These are phyloP conservation scores for Periconia digitata DNA, from an alignment of 2,329 filamentous ascomycete genomes.

Conservation along the genomic window DNA sequence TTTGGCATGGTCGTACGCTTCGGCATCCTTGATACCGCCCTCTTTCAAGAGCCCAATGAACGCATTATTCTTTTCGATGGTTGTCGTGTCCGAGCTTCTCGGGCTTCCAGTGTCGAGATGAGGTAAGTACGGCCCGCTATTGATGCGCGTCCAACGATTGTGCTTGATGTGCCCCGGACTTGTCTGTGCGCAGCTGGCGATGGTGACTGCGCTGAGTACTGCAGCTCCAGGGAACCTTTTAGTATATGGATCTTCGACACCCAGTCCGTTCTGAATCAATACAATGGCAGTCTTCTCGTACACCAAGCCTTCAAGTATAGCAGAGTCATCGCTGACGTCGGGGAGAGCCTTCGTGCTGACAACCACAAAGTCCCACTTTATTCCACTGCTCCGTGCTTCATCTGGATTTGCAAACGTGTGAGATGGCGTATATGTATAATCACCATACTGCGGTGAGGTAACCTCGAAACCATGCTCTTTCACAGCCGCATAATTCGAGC, in stretches of 20 bases:
- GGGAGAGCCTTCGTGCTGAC: conserved; percentile 72
- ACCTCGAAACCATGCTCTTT: conserved; percentile 63
- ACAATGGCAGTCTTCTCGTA: conserved; percentile 58
- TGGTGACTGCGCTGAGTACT: conserved; percentile 69
- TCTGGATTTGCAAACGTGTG: conserved; percentile 64
- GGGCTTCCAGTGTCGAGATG: conserved; percentile 41
- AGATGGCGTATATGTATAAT: conserved; percentile 65
- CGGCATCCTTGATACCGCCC: conserved; percentile 68
- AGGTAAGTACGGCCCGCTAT: conserved; percentile 66
- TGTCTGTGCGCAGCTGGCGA: conserved; percentile 68
- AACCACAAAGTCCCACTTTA: conserved; percentile 66
- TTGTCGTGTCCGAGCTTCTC: conserved; percentile 30
- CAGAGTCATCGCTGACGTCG: conserved; percentile 64
- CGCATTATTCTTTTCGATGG: conserved; percentile 48
- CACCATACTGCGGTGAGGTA: conserved; percentile 66
- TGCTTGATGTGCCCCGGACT: conserved; percentile 65
- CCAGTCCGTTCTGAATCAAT: conserved; percentile 70
- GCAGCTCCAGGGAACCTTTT: conserved; percentile 61
- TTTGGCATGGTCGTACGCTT: conserved; percentile 64
- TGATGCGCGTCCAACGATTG: conserved; percentile 74
- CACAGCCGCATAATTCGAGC: conserved; percentile 71
- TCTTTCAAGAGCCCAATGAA: conserved; percentile 59
- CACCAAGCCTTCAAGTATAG: conserved; percentile 63
- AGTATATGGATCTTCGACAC: conserved; percentile 68
- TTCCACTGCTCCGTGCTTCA: conserved; percentile 53